Percentiles rank a stretch among this genome's conserved stretches.
These are phyloP conservation scores for Boletus sp. DNA, from an alignment of 768 basidiomycete genomes.

Conservation along the genomic window DNA sequence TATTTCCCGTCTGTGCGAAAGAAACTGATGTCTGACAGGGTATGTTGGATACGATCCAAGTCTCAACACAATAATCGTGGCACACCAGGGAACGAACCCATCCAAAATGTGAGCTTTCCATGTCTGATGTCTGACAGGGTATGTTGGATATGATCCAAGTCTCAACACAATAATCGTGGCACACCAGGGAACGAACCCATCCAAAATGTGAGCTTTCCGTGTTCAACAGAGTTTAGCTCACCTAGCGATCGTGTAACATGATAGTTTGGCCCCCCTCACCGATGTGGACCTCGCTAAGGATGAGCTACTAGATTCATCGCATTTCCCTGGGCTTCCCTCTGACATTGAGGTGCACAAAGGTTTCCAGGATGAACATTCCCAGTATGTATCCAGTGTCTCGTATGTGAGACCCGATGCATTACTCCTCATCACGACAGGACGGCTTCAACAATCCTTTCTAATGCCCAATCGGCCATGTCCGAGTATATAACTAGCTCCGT, in stretches of 20 bases:
- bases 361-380: conserved; percentile 43
- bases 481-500: conserved; percentile 34
- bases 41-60: conserved; percentile 42
- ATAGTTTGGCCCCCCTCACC: conserved; percentile 37
- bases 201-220: conserved; percentile 35
- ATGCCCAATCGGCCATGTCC: conserved; percentile 41
- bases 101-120: conserved; percentile 35
- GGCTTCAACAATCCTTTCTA: conserved; percentile 37
- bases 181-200: conserved; percentile 32
- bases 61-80: conserved; percentile 32
- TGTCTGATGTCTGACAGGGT: conserved; percentile 9
- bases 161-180: conserved; percentile 33
- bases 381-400: conserved; percentile 28
- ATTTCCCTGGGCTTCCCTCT: conserved; percentile 47
- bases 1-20: background rate
- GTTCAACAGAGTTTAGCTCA: conserved; percentile 15
- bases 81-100: conserved; percentile 33
- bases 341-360: conserved; percentile 44
- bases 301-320: conserved; percentile 33
- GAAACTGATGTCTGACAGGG: conserved; percentile 3
- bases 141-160: conserved; percentile 42
- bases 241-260: background rate
- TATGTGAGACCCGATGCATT: background rate
- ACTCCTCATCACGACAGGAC: conserved; percentile 38
- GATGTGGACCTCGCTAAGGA: conserved; percentile 36